Evolutionary conservation across 352 stramenopile species (phyloP).

Genomic region (Nothophytophthora sp.): DNA sequence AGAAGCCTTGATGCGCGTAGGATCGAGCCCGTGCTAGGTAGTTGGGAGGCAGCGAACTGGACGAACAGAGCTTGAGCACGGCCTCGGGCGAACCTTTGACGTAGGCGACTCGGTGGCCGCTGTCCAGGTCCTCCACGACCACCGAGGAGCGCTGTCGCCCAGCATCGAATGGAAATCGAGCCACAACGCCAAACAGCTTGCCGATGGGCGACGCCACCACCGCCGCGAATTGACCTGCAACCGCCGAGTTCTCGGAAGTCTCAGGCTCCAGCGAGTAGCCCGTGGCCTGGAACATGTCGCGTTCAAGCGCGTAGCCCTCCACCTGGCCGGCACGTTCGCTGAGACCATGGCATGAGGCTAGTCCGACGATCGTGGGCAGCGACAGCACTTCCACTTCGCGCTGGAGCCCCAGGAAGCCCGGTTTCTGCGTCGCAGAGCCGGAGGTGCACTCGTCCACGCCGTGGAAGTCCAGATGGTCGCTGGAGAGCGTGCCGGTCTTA

Average conservation of each 20-base stretch:
- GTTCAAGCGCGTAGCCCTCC: conserved; percentile 72
- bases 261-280: conserved; percentile 62
- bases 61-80: conserved; percentile 62
- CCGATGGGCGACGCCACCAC: conserved; percentile 71
- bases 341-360: conserved; percentile 73
- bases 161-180: conserved; percentile 76
- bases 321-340: conserved; percentile 48
- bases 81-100: conserved; percentile 72
- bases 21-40: conserved; percentile 59
- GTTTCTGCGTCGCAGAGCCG: conserved; percentile 11
- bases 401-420: conserved; percentile 52
- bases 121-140: conserved; percentile 71
- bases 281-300: conserved; percentile 72
- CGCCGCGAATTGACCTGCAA: conserved; percentile 43
- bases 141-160: conserved; percentile 68
- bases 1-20: conserved; percentile 85
- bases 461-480: conserved; percentile 71
- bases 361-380: conserved; percentile 51
- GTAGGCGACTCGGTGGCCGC: conserved; percentile 58
- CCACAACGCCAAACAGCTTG: conserved; percentile 68
- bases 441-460: conserved; percentile 63
- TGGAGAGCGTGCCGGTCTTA: conserved; percentile 82
- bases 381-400: conserved; percentile 74
- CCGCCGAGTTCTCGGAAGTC: conserved; percentile 18
- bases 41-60: conserved; percentile 61